Evolutionary conservation across 495 filamentous ascomycete genomes (phyloP), one percentile per base, ranked within the genome.

Genomic region (Penicillium coffeae): DNA sequence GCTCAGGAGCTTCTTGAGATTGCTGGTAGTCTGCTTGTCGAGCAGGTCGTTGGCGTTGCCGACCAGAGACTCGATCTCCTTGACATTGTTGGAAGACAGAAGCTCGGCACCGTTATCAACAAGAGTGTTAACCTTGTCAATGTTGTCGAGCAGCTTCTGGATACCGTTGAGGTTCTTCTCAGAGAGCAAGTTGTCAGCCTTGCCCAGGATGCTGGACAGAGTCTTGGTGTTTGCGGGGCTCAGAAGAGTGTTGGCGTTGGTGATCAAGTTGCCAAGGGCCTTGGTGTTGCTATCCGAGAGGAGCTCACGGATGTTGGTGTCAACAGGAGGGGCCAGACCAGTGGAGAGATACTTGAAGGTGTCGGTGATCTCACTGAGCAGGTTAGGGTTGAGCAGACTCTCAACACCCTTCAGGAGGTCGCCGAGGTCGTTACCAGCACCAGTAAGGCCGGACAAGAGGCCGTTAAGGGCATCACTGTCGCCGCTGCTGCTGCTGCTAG

Each of bases 251-350:
- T 65, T 63, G 46, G 61, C 65, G 35, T 66, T 66, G 34, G 40
- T 58, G 33, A 69, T 68, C 40, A 72, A 53, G 39, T 37, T 45
- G 10, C 20, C 50, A 15, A 58, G 30, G 14, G 42, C 43, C 34
- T 50, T 14, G 13, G 50, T 65, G 22, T 59, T 59, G 16, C 62
- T 39, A 18, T 64, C 52, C 19, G 45, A 50, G 7, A 76, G 55
- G 34, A 76, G 59, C 20, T 53, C 56, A 34, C 70, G 66, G 7
- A 77, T 48, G 51, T 76, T 68, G 52, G 68, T 59, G 44, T 70
- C 58, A 38, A 67, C 66, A 3, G 74, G 59, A 3, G 58, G 54
- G 38, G 62, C 65, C 21, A 77, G 49, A n/a, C 62, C 21, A 12
- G 69, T 70, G 16, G 56, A 56, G 1, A 74, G 50, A 39, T 69